Evolutionary conservation across 352 stramenopile genomes (phyloP), one percentile per base, ranked within the genome.

Genomic region (Phytopythium helicoides): DNA sequence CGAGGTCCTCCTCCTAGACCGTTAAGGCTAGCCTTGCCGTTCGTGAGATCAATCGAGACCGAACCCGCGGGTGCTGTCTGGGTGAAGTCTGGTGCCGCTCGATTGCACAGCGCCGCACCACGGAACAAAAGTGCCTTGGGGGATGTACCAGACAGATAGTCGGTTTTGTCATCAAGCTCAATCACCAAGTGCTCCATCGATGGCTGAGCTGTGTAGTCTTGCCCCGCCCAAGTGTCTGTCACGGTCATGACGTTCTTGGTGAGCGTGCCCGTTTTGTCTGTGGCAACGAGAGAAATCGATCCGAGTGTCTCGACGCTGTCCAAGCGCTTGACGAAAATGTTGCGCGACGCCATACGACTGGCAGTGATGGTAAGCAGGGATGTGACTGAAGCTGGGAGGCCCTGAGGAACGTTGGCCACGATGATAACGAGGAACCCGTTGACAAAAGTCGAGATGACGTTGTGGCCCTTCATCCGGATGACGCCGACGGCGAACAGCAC

Each of bases 221-320:
- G 36, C 8, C 58, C 72, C 21, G 55, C 33, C 68, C 68, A 83
- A 21, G 58, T 74, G 42, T 84, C 68, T 2, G 68, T 77, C 25
- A 82, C 60, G 14, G 73, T 73, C 81, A 82, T 78, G 42, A 85
- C 66, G 62, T 79, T 81, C 56, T 76, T 80, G 4, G 93, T 98
- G 7, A 97, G 76, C 39, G 91, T 98, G 21, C 88, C 89, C 2
- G 91, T 97, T 68, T 97, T 97, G 69, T 98, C 94, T 0, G 86
- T 95, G 25, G 89, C 97, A 16, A 98, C 77, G 19, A 97, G 72
- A 39, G 72, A 76, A 67, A 97, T 96, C 23, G 73, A 78, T 3
- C 86, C 90, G 47, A 98, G 68, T 10, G 93, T 90, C 60, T 97
- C 84, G 44, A 97, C 92, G 21, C 89, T 90, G 25, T 86, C 81